Percentiles rank a stretch among this genome's conserved stretches.
These are phyloP conservation scores for Porcisia deanei DNA, from an alignment of 208 protist genomes.

Conservation along the genomic window DNA sequence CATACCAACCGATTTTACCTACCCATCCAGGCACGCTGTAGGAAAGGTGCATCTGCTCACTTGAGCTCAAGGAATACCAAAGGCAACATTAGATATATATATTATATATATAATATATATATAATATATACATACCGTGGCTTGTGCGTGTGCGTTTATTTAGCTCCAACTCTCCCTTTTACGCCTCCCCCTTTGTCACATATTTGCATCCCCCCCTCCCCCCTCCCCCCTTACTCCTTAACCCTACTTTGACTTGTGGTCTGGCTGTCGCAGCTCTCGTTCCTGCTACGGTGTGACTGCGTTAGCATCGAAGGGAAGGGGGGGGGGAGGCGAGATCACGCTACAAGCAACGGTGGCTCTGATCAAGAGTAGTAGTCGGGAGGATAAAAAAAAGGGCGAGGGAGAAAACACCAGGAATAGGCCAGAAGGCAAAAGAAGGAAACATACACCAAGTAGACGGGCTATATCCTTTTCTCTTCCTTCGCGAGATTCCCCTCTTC, in stretches of 20 bases:
- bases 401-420: too few relatives aligned
- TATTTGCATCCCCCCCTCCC: neutral
- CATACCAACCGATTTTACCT: too few relatives aligned
- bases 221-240: neutral
- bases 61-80: too few relatives aligned
- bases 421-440: neutral
- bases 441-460: neutral
- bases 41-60: too few relatives aligned
- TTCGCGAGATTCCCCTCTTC: neutral
- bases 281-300: neutral
- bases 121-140: too few relatives aligned
- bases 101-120: too few relatives aligned
- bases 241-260: neutral
- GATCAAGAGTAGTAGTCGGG: neutral
- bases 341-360: neutral
- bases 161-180: too few relatives aligned
- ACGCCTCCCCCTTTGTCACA: neutral
- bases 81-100: too few relatives aligned
- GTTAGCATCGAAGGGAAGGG: neutral
- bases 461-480: conserved; percentile 5
- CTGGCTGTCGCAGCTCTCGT: neutral
- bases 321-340: neutral
- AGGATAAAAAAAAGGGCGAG: neutral
- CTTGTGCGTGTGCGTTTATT: too few relatives aligned
- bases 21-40: too few relatives aligned